Evolutionary conservation across 1,284 basidiomycete genomes (phyloP), one percentile per base, ranked within the genome.

Genomic region (Athelia psychrophila): DNA sequence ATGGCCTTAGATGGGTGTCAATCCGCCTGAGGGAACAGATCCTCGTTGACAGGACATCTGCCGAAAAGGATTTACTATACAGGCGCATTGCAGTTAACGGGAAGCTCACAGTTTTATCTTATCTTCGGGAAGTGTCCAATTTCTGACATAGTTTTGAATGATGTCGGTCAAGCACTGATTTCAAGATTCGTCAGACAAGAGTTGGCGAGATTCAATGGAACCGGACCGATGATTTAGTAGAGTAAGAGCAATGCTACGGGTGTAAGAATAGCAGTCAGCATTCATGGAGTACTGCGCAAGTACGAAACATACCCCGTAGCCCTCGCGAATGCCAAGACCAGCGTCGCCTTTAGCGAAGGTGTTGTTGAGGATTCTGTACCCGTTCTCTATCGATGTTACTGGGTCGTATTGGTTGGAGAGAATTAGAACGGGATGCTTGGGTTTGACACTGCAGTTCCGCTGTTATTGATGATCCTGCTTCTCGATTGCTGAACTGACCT

Each of bases 191-290:
- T 19, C n/a, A 19, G 44, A 46, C n/a, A 16, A 6, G 44, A 15
- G 44, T 24, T 23, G 8, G 16, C 4, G 15, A 27, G 24, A 24
- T 9, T 42, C 24, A 8, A n/a, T 23, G 25, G 25, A 22, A 23
- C 6, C 44, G 16, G 9, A 46, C 44, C 5, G 44, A 4, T 9
- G 44, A 46, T 6, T 46, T 46, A 9, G 23, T 46, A 23, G n/a
- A 19, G 25, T 46, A 46, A 23, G 44, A 46, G 44, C 44, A 46
- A 24, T 46, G 44, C 44, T 46, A 27, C n/a, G n/a, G n/a, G n/a
- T n/a, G n/a, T 19, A 24, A 23, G 15, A 23, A 46, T n/a, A 8
- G 22, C 6, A 18, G 22, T 24, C 9, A 27, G 25, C 44, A 6
- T 8, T 23, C n/a, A 46, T 10, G 16, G n/a, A 10, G 5, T 10